Evolutionary conservation across 1,139 yeast genomes (phyloP), one percentile per base, ranked within the genome.

Genomic region (Blastobotrys elegans): DNA sequence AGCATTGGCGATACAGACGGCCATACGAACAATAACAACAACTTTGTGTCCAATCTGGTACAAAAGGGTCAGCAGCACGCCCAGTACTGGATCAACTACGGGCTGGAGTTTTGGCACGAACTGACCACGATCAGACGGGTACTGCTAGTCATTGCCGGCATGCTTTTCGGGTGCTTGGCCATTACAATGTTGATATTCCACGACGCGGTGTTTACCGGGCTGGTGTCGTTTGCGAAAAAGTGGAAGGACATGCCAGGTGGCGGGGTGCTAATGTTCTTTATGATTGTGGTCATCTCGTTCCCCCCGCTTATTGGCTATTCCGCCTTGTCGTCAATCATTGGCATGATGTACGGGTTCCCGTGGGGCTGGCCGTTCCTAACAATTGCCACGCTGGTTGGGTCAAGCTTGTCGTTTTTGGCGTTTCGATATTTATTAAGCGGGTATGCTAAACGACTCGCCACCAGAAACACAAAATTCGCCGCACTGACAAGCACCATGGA

Each of bases 301-400:
- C 98, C 98, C 2, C 98, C 97, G 1, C 56, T 90, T 56, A 67
- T 89, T 43, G 98, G 98, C 1, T 90, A 83, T 66, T 75, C 92
- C 2, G 75, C 84, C 11, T 67, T 86, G 33, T 75, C 84, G 17
- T 74, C 86, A 50, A 65, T 86, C 13, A 72, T 82, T 8, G 98
- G 97, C 1, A 81, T 88, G 79, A 77, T 84, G 24, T 92, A 84
- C 63, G 97, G 97, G 2, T 76, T 86, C 54, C 78, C 83, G 2
- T 60, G 69, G 44, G 97, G 97, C 0, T 90, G 95, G 94, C 73
- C 84, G 3, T 64, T 88, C 14, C 67, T 90, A 47, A 82, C 94
- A 0, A 37, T 73, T 2, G 87, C 89, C 0, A 79, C 95, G 0
- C 70, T 86, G 1, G 40, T 74, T 2, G 97, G 97, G 0, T 85